phyloP scores from a whole-genome alignment of 2,329 filamentous ascomycete genomes.

The Verticillium dahliae region DNA sequence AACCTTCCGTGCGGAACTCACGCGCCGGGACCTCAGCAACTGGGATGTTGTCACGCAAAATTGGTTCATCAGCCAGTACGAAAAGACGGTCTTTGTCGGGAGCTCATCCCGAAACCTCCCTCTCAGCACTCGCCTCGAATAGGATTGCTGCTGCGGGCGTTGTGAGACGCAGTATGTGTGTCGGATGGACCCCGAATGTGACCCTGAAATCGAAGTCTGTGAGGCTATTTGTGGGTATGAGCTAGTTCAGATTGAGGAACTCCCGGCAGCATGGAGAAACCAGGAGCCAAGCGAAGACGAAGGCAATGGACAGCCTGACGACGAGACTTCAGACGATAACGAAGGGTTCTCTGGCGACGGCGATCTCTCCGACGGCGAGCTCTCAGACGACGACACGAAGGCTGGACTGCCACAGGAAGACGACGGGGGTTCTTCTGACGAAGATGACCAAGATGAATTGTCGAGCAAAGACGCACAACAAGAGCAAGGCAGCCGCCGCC shows the following conservation, averaged over 20 bases:
- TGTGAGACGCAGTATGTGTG: background rate
- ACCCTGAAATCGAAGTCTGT: background rate
- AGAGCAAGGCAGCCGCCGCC: background rate
- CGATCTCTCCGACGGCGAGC: background rate
- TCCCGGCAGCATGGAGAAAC: background rate
- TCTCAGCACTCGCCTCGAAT: constrained; percentile 25
- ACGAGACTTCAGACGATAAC: background rate
- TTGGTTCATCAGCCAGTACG: constrained; percentile 59
- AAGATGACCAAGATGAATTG: background rate
- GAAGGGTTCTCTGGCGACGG: background rate
- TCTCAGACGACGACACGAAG: background rate
- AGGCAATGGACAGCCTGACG: background rate
- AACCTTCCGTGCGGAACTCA: constrained; percentile 63
- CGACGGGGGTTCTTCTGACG: background rate
- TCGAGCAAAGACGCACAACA: background rate
- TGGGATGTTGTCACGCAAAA: constrained; percentile 79
- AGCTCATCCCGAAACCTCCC: constrained; percentile 49
- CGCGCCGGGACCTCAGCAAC: constrained; percentile 76
- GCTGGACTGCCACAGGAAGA: background rate
- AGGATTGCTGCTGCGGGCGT: background rate
- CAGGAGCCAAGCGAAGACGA: background rate
- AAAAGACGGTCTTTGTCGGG: constrained; percentile 50
- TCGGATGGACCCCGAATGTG: background rate
- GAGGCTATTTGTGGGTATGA: background rate
- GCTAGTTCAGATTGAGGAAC: background rate